Percentiles rank a stretch among this genome's conserved stretches.
Conservation (phyloP, 2,329 filamentous ascomycete species). For the Calonectria hawksworthii region DNA sequence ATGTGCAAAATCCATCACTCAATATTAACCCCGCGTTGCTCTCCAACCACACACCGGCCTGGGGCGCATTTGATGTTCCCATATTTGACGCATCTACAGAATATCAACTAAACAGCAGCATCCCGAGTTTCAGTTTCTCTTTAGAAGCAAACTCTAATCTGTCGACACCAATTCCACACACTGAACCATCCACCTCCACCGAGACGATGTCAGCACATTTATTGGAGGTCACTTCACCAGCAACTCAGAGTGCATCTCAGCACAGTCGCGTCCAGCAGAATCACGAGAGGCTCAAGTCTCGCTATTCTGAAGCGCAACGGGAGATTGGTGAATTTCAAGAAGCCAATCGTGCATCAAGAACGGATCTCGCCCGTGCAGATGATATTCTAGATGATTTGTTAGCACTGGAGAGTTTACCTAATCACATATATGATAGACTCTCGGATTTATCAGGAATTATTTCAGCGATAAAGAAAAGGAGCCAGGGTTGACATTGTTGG, state of each 20-base stretch:
- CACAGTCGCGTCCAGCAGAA: not conserved
- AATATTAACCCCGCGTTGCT: not conserved
- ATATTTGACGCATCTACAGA: not conserved
- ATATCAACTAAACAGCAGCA: not conserved
- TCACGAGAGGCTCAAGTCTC: not conserved
- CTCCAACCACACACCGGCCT: not conserved
- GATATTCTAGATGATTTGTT: not conserved
- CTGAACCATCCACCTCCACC: not conserved
- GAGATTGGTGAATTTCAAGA: constrained; percentile 1
- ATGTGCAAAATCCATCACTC: not conserved
- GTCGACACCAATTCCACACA: not conserved
- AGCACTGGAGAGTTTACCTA: not conserved
- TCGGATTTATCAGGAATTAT: not conserved
- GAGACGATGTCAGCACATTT: not conserved
- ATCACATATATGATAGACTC: not conserved
- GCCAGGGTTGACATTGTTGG: not conserved
- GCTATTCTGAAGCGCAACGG: not conserved
- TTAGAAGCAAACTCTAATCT: not conserved
- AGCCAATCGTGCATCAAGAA: not conserved
- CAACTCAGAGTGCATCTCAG: not conserved
- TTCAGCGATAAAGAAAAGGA: not conserved
- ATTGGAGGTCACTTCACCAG: not conserved
- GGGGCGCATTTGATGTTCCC: not conserved
- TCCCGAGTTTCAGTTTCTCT: not conserved
- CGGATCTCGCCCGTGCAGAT: not conserved